Base-by-base conservation (phyloP, 2,329 filamentous ascomycete genomes). In the Phyllosticta ampelicida region DNA sequence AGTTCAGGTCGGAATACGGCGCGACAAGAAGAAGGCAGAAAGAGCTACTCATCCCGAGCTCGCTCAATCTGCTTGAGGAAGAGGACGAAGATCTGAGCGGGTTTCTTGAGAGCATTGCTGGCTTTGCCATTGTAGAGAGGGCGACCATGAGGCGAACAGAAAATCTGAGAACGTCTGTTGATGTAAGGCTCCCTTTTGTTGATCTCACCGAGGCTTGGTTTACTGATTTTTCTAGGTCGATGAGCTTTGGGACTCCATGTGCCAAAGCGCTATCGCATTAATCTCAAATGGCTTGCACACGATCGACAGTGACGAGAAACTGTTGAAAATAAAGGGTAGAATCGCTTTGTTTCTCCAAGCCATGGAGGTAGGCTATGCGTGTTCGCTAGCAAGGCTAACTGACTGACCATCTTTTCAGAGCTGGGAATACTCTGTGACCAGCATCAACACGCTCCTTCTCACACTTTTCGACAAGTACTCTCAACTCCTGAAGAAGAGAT, bases 161-260 rank as follows among this genome's bases (percentile, higher is more conserved):
- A 1, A 89, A 94, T 66, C 77, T 99, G 54, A 85, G 94, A 62
- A 87, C 90, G 26, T 77, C 83, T 10, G 83, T 88, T 63, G 94
- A 99, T 75, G 91, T 92, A 71, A 72, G 82, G 6, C 28, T 13
- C 16, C 13, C 1, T 30, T 26, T 6, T 5, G 16, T 53, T 3
- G 2, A 63, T 62, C 26, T 23, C 19, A 0, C n/a, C 1, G 9
- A 55, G 10, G 23, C 3, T 0, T 30, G n/a, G 9, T 13, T 18
- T 20, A 18, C 50, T 29, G 23, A 58, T 1, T 20, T 9, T 9
- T 5, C 26, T 28, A 91, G 87, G 85, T 96, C n/a, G 94, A 99
- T 68, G 94, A 97, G 72, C 77, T 99, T 1, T 99, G 94, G 94
- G 92, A 97, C 66, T 96, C 91, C 0, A 94, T 97, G 89, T 97